These are phyloP conservation scores for Acanthamoeba lenticulata DNA, from an alignment of 208 protist species.

Conservation along the genomic window DNA sequence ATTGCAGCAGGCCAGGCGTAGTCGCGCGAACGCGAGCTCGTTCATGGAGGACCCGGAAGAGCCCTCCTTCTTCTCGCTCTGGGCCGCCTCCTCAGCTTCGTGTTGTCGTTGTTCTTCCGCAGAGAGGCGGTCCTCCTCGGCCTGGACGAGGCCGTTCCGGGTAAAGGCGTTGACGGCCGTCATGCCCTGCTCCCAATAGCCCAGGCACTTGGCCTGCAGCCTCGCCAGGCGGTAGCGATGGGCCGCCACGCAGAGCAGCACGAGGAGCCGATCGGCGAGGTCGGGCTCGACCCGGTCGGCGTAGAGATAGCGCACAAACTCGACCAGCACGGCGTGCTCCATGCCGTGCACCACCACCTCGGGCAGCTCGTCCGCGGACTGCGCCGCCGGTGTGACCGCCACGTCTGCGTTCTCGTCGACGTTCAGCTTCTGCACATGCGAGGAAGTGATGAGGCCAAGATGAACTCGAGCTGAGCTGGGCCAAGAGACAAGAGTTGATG, in stretches of 20 bases:
- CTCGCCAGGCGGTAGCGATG: neutral
- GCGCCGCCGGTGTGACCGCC: neutral
- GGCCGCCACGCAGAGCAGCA: neutral
- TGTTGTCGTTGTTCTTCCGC: neutral
- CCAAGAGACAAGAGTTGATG: too few species aligned
- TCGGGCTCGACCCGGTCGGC: neutral
- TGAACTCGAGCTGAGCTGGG: neutral
- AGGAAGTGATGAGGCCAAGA: neutral
- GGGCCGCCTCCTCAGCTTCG: neutral
- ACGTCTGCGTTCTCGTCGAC: neutral
- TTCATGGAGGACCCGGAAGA: too few species aligned
- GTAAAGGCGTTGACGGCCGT: neutral
- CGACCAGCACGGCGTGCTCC: neutral
- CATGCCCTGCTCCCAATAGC: slow-evolving; percentile 1
- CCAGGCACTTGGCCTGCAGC: neutral
- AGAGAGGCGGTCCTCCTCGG: neutral
- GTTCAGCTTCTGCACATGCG: neutral
- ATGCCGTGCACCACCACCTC: slow-evolving; percentile 10
- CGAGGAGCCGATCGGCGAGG: neutral
- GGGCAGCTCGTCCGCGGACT: neutral
- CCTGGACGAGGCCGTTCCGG: neutral
- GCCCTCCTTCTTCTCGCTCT: too few species aligned
- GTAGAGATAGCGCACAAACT: slow-evolving; percentile 4
- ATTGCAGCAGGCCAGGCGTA: neutral
- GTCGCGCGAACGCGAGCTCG: neutral